Base-by-base conservation (phyloP, 805 yeast species). In the Teunomyces funiuensis region DNA sequence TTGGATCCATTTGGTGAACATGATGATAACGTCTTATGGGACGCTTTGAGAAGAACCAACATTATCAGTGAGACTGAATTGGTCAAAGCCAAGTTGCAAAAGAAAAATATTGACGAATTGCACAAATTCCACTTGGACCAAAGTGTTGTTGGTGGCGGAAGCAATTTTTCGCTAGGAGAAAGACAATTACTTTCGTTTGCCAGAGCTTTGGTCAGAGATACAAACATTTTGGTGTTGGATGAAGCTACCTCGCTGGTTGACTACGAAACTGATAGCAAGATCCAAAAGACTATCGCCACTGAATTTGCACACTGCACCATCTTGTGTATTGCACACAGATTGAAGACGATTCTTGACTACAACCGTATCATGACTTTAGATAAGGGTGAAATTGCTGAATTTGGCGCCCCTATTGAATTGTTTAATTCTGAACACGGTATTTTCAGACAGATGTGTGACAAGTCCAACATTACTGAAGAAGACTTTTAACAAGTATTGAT, bases 231-330 rank as follows among this genome's bases (percentile, higher is more conserved):
- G 41, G 76, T 85, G 34, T 58, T 85, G 46, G 91, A 85, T 58
- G 91, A 85, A 60, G 90, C 90, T 2, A 85, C 91, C 0, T 81
- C 88, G 1, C 76, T 82, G 29, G 90, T 85, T 14, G 91, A 85
- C 57, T 79, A 79, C 54, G 85, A 78, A 50, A 83, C 90, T 0
- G 91, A 84, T 60, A 64, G 74, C 11, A 73, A 77, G 54, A 76
- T 84, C 47, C 90, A 85, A 57, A 39, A 58, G 0, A 80, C 85
- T 2, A 83, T 85, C 47, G 70, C 69, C 0, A 55, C 57, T 3
- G 86, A 82, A 50, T 85, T 85, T 55, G 60, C 64, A 8, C 61
- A 74, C 28, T 82, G 88, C 56, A 84, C 90, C 0, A 78, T 85
- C 33, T 57, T 84, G 38, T 82, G 88, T 57, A 81, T 83, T 58